Percentiles rank a stretch among this genome's conserved stretches.
phyloP scores from a whole-genome alignment of 176 grass and related monocot genomes.

The Secale cereale region DNA sequence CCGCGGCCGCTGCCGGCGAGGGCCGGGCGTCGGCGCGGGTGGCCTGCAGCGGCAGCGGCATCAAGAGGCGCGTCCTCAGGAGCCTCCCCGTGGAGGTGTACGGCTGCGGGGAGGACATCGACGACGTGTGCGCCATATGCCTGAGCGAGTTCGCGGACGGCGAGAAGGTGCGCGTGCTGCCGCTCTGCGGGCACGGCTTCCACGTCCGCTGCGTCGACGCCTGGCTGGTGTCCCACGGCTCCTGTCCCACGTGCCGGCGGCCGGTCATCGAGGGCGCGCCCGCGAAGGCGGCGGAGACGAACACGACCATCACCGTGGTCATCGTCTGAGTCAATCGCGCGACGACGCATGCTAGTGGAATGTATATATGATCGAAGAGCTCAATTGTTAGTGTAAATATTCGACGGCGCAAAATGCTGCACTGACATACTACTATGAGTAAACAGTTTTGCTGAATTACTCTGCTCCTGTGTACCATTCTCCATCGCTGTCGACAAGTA shows the following conservation, averaged over 20 bases:
- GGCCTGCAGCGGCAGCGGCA: conserved; percentile 4
- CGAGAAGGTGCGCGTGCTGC: conserved; percentile 66
- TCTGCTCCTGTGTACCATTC: too few species aligned
- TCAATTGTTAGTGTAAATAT: too few species aligned
- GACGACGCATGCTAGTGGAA: too few species aligned
- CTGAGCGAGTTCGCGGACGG: conserved; percentile 69
- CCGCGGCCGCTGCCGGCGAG: neutral
- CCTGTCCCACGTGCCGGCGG: conserved; percentile 66
- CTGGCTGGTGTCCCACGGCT: conserved; percentile 58
- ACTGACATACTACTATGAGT: too few species aligned
- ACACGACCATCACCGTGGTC: too few species aligned
- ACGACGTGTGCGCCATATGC: conserved; percentile 67
- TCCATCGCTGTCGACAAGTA: too few species aligned
- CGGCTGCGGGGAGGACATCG: neutral
- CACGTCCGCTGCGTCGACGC: conserved; percentile 67
- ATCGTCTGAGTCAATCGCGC: too few species aligned
- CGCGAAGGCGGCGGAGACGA: too few species aligned
- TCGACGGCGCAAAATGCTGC: too few species aligned
- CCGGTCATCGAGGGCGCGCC: neutral
- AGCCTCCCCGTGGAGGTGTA: conserved; percentile 67
- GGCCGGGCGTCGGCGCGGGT: neutral
- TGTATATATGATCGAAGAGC: too few species aligned
- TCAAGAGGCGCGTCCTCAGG: conserved; percentile 54
- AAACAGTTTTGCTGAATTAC: too few species aligned
- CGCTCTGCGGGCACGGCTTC: conserved; percentile 59